These are phyloP conservation scores for Aeminium ludgeri DNA, from an alignment of 495 filamentous ascomycete species.

Conservation along the genomic window DNA sequence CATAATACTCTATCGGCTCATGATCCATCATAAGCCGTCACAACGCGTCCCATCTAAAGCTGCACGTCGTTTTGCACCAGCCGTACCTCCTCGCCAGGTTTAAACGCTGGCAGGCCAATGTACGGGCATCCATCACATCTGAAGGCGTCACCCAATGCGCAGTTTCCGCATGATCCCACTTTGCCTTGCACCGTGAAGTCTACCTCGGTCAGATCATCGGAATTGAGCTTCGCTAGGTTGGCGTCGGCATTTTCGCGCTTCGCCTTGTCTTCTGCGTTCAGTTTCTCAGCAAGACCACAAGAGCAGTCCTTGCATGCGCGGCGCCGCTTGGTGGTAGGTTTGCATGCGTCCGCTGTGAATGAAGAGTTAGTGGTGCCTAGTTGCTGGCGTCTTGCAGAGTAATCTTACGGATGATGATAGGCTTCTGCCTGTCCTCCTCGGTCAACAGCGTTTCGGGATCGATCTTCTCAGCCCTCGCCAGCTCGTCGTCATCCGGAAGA, in stretches of 20 bases:
- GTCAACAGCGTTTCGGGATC: conserved; percentile 76
- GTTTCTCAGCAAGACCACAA: conserved; percentile 63
- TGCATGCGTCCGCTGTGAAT: conserved; percentile 14
- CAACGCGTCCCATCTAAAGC: too few relatives aligned
- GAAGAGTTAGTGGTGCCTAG: conserved; percentile 4
- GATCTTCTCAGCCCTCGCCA: conserved; percentile 44
- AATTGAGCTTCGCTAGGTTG: conserved; percentile 52
- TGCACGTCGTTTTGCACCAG: conserved; percentile 76
- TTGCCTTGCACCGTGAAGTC: conserved; percentile 96
- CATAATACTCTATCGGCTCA: too few relatives aligned
- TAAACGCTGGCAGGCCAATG: conserved; percentile 85
- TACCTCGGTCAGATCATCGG: conserved; percentile 67
- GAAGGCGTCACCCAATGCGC: conserved; percentile 82
- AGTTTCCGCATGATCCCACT: conserved; percentile 82
- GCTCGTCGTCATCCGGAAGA: conserved; percentile 13
- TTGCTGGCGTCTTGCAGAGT: too few relatives aligned
- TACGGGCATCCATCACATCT: conserved; percentile 75
- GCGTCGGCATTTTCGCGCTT: conserved; percentile 46
- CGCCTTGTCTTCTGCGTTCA: conserved; percentile 65
- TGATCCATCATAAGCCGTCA: too few relatives aligned
- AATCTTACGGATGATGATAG: conserved; percentile 60
- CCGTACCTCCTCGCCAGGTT: conserved; percentile 84
- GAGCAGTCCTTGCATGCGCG: conserved; percentile 96
- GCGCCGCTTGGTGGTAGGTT: conserved; percentile 47
- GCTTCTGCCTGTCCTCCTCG: conserved; percentile 60